Evolutionary conservation across 2,329 filamentous ascomycete species (phyloP).

Genomic region (Penicillium freii): DNA sequence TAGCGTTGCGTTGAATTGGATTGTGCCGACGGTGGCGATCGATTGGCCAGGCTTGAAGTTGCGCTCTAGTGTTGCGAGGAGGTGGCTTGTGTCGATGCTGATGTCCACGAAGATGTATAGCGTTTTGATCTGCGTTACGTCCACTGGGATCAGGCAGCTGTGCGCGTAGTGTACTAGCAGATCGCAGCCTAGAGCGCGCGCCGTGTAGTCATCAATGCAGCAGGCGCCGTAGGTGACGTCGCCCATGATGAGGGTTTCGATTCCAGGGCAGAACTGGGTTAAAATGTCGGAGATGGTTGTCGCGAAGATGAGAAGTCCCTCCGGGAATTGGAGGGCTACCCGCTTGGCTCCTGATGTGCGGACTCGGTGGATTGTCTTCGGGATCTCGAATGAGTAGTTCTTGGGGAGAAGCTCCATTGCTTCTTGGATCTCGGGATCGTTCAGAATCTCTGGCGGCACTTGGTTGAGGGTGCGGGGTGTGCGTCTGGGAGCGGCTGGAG

Average conservation of each 20-base stretch:
- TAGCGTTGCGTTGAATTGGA: constrained; percentile 97
- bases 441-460: constrained; percentile 80
- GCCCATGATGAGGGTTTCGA: constrained; percentile 96
- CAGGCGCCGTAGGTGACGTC: constrained; percentile 98
- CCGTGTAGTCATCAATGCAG: constrained; percentile 98
- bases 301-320: constrained; percentile 90
- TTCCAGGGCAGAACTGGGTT: constrained; percentile 86
- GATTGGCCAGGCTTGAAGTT: constrained; percentile 85
- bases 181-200: constrained; percentile 88
- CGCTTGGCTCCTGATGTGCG: constrained; percentile 73
- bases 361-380: constrained; percentile 95
- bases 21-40: constrained; percentile 91
- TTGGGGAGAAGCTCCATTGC: constrained; percentile 81
- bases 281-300: constrained; percentile 97
- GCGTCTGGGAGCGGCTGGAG: constrained; percentile 66
- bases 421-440: constrained; percentile 80
- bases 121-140: constrained; percentile 94
- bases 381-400: constrained; percentile 99
- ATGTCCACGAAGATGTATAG: constrained; percentile 99
- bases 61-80: constrained; percentile 79
- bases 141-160: constrained; percentile 92
- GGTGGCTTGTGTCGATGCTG: constrained; percentile 84
- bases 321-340: constrained; percentile 94
- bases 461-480: constrained; percentile 82
- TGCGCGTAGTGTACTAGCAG: constrained; percentile 95